A percentile compares a stretch with the other conserved stretches of the same genome.
phyloP scores from a whole-genome alignment of 352 stramenopile species.

The Phytophthora kernoviae region DNA sequence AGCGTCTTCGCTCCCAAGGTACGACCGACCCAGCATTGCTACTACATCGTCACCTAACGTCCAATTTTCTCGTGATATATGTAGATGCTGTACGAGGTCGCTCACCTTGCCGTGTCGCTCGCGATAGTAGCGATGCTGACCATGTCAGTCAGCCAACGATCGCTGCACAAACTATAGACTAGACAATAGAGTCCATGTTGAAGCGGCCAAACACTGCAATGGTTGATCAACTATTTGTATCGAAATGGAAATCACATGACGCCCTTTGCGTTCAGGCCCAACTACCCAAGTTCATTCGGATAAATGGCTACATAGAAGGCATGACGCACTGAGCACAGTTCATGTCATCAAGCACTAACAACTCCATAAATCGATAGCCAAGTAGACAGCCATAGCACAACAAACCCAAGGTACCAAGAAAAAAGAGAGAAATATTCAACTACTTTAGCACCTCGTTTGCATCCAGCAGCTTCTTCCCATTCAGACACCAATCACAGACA shows the following conservation, averaged over 20 bases:
- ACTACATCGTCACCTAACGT: conserved; percentile 3
- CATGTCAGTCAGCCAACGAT: conserved; percentile 2
- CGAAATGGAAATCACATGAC: no score
- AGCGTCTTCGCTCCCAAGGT: conserved; percentile 92
- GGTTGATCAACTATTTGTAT: background rate
- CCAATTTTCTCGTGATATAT: conserved; percentile 1
- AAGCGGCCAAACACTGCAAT: background rate
- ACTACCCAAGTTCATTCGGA: background rate
- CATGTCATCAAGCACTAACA: conserved; percentile 4
- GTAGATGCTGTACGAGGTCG: conserved; percentile 83
- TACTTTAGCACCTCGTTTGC: conserved; percentile 42
- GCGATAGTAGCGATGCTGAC: conserved; percentile 22
- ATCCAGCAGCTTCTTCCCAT: conserved; percentile 39
- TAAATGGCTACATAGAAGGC: conserved; percentile 20
- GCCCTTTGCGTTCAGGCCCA: no score
- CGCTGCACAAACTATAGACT: conserved; percentile 8
- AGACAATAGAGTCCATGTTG: conserved; percentile 4
- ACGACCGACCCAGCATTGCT: background rate
- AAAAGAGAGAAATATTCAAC: conserved; percentile 48
- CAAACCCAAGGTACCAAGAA: conserved; percentile 22
- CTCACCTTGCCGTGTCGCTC: conserved; percentile 47
- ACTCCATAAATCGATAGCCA: conserved; percentile 1
- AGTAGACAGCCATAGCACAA: no score
- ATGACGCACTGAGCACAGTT: no score
- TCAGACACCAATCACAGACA: conserved; percentile 21